These are phyloP conservation scores for Tetrastigma voinierianum DNA, from an alignment of 164 flowering plant species.

Conservation along the genomic window DNA sequence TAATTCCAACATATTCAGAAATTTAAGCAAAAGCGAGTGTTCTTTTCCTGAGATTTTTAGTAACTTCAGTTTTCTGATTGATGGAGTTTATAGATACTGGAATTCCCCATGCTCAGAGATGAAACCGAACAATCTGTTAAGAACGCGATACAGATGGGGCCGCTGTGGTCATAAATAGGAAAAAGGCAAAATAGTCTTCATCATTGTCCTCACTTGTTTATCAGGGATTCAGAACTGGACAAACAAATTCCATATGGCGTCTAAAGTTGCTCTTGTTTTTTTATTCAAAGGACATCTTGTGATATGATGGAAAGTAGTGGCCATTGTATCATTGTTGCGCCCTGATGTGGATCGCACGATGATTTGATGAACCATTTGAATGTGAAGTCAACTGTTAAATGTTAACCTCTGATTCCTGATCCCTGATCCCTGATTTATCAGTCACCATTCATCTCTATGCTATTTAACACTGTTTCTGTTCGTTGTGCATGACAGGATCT, in stretches of 20 bases:
- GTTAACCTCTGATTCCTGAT: no score
- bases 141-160: background rate
- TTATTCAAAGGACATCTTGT: background rate
- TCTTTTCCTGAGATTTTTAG: background rate
- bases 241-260: background rate
- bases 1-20: no score
- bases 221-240: slow-evolving; percentile 1
- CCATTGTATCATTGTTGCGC: background rate
- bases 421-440: background rate
- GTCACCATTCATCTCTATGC: background rate
- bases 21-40: no score
- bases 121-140: background rate
- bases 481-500: slow-evolving; percentile 3
- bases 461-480: background rate
- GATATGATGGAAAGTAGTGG: background rate
- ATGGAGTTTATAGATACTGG: no score
- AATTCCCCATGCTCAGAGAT: background rate
- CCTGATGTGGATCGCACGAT: background rate
- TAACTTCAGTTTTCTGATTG: background rate
- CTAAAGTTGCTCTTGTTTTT: background rate
- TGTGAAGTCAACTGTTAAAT: no score
- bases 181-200: background rate
- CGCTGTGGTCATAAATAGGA: background rate
- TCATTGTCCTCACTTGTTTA: background rate
- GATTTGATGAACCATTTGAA: background rate